A percentile compares a stretch with the other conserved stretches of the same genome.
Conservation (phyloP, 345 rosid genomes). For the Hibiscus syriacus region DNA sequence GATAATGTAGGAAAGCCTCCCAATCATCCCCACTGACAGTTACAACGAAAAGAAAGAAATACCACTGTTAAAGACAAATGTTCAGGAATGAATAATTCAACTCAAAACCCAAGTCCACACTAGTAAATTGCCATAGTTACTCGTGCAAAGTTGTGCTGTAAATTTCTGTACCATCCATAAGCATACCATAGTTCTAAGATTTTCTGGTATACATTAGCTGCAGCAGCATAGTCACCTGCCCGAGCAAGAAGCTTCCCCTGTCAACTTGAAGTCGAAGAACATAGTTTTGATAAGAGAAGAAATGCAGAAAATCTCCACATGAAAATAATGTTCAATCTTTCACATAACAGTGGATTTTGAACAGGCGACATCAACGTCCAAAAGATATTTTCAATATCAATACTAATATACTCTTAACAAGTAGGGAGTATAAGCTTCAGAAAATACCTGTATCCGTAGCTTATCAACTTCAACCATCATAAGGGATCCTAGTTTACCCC, state of each 20-base stretch:
- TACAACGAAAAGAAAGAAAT: conserved; percentile 11
- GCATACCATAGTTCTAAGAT: no score
- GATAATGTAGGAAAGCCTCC: no score
- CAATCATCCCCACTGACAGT: conserved; percentile 95
- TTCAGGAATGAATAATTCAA: conserved; percentile 15
- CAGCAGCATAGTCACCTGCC: conserved; percentile 62
- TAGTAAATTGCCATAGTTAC: no score
- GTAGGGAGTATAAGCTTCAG: conserved; percentile 14
- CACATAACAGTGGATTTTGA: neutral
- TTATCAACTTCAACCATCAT: conserved; percentile 84
- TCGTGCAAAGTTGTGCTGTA: no score
- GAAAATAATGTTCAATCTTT: no score
- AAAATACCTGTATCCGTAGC: conserved; percentile 76
- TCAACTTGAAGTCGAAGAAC: conserved; percentile 76
- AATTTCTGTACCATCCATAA: no score
- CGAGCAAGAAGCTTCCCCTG: conserved; percentile 88
- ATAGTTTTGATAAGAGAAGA: conserved; percentile 30
- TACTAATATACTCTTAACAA: neutral
- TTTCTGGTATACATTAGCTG: conserved; percentile 49
- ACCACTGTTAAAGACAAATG: no score
- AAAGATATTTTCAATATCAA: neutral
- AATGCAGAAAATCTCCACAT: conserved; percentile 9
- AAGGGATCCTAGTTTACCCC: conserved; percentile 82
- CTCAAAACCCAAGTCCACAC: neutral
- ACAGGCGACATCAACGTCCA: neutral